Percentiles rank a stretch among this genome's conserved stretches.
Evolutionary conservation across 192 early-diverging fungal species (phyloP).

Genomic region (Backusella macrospora): DNA sequence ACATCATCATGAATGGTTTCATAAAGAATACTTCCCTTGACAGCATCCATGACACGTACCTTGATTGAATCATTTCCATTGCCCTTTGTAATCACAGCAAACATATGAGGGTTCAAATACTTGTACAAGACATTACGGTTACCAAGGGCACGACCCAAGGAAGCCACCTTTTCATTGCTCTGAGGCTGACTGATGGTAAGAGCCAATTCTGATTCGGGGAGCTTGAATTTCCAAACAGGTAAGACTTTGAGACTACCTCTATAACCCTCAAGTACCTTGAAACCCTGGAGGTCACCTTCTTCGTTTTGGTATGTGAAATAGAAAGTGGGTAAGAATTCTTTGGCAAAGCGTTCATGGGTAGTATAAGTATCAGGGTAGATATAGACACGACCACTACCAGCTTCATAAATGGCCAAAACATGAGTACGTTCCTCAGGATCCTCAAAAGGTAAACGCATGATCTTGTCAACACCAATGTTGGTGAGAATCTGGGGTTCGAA

Average conservation of each 20-base stretch:
- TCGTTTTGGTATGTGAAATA: constrained; percentile 68
- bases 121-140: constrained; percentile 98
- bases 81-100: constrained; percentile 71
- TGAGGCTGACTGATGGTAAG: constrained; percentile 8
- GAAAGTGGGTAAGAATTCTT: constrained; percentile 54
- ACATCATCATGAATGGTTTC: constrained; percentile 65
- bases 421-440: constrained; percentile 64
- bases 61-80: constrained; percentile 47
- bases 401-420: constrained; percentile 53
- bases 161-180: constrained; percentile 68
- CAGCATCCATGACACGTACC: constrained; percentile 86
- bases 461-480: constrained; percentile 41
- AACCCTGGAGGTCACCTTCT: constrained; percentile 57
- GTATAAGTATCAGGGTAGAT: constrained; percentile 68
- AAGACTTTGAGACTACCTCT: constrained; percentile 46
- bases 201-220: constrained; percentile 58
- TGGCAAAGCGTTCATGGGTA: constrained; percentile 54
- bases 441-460: constrained; percentile 66
- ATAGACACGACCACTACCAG: constrained; percentile 47
- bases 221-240: constrained; percentile 55
- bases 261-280: constrained; percentile 52
- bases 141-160: constrained; percentile 90
- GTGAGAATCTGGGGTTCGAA: constrained; percentile 49
- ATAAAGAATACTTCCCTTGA: constrained; percentile 84
- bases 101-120: constrained; percentile 94